phyloP scores from a whole-genome alignment of 805 yeast species.

The Komagataella ulmi region DNA sequence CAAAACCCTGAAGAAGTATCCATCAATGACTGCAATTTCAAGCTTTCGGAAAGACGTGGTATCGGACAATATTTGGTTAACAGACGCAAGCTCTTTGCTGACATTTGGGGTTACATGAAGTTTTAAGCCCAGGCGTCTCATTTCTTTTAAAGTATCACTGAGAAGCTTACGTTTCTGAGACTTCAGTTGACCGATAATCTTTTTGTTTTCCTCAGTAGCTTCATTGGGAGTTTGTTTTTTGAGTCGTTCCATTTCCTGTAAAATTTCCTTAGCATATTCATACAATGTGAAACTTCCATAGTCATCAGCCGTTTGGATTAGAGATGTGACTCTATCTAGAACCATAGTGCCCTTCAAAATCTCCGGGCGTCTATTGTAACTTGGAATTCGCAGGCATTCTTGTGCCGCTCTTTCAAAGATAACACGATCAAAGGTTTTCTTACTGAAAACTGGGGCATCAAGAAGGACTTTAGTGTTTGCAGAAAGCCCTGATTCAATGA shows the following conservation, averaged over 20 bases:
- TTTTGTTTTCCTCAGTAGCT: slow-evolving; percentile 63
- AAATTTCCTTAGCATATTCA: slow-evolving; percentile 39
- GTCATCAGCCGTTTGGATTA: slow-evolving; percentile 15
- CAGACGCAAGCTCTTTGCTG: slow-evolving; percentile 45
- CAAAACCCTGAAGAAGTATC: slow-evolving; percentile 51
- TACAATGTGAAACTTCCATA: slow-evolving; percentile 32
- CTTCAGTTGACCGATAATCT: slow-evolving; percentile 54
- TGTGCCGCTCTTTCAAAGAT: neutral
- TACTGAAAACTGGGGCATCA: neutral
- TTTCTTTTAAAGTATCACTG: slow-evolving; percentile 63
- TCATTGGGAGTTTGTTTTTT: slow-evolving; percentile 67
- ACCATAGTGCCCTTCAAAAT: slow-evolving; percentile 36
- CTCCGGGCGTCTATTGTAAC: slow-evolving; percentile 44
- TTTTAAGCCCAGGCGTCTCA: slow-evolving; percentile 67
- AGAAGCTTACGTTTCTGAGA: slow-evolving; percentile 71
- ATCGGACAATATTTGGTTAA: slow-evolving; percentile 47
- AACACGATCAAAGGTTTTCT: slow-evolving; percentile 1
- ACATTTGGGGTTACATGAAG: slow-evolving; percentile 52
- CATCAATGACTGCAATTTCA: slow-evolving; percentile 28
- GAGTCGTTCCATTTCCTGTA: slow-evolving; percentile 46
- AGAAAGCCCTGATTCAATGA: slow-evolving; percentile 48
- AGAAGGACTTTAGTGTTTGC: slow-evolving; percentile 4
- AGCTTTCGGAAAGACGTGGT: slow-evolving; percentile 29
- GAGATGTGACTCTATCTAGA: slow-evolving; percentile 43
- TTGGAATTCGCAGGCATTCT: slow-evolving; percentile 19